Evolutionary conservation across 768 basidiomycete genomes (phyloP).

Genomic region (Lactarius quietus): DNA sequence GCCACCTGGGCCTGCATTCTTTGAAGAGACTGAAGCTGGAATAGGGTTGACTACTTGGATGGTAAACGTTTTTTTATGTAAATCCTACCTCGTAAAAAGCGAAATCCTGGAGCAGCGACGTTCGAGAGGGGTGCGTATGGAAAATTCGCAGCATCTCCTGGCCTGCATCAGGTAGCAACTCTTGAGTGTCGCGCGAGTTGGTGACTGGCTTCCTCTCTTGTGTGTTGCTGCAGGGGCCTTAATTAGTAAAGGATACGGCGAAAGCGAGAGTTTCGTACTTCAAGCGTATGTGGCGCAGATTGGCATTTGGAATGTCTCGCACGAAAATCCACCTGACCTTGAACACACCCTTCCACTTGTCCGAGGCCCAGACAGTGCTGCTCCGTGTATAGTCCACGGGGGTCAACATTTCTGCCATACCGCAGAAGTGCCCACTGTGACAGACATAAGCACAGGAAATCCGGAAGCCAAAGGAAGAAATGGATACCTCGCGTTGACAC

Average conservation of each 20-base stretch:
- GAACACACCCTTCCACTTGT: constrained; percentile 99
- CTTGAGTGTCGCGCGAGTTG: constrained; percentile 96
- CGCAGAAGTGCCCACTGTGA: constrained; percentile 90
- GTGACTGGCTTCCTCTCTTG: constrained; percentile 98
- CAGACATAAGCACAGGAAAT: not conserved
- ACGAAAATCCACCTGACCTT: constrained; percentile 98
- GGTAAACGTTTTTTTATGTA: not conserved
- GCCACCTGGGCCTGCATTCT: constrained; percentile 58
- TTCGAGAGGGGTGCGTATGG: constrained; percentile 87
- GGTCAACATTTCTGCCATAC: constrained; percentile 97
- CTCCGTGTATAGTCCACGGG: constrained; percentile 92
- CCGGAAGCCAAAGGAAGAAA: not conserved
- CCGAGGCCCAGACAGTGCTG: constrained; percentile 97
- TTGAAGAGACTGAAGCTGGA: constrained; percentile 54
- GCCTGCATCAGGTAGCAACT: constrained; percentile 92
- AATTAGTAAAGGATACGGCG: not conserved
- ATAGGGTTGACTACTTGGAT: constrained; percentile 16
- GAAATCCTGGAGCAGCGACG: constrained; percentile 90
- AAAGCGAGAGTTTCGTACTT: constrained; percentile 46
- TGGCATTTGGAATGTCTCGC: constrained; percentile 89
- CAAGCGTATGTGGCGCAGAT: constrained; percentile 82
- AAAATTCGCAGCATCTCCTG: constrained; percentile 97
- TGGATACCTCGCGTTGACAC: constrained; percentile 84
- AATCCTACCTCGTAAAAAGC: constrained; percentile 79
- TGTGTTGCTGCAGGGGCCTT: constrained; percentile 69